Evolutionary conservation across 2,329 filamentous ascomycete species (phyloP).

Genomic region (Apiospora arundinis): DNA sequence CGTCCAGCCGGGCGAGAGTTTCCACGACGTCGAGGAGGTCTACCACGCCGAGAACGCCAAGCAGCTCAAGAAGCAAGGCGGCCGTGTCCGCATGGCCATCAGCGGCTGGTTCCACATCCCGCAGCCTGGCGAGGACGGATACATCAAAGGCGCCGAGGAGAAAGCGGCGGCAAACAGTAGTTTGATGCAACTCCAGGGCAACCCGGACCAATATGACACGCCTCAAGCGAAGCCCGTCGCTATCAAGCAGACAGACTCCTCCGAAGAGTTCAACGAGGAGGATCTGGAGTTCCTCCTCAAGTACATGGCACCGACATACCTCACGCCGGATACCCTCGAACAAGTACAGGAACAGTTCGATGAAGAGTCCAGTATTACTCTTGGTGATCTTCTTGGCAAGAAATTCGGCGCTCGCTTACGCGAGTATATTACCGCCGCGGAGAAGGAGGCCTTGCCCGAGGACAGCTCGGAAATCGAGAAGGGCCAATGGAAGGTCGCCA

Average conservation of each 20-base stretch:
- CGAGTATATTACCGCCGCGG: constrained; percentile 71
- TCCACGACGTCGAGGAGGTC: constrained; percentile 98
- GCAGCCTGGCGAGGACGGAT: constrained; percentile 91
- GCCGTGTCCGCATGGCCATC: constrained; percentile 92
- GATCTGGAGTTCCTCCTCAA: constrained; percentile 91
- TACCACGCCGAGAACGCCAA: constrained; percentile 71
- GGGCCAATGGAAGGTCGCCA: constrained; percentile 75
- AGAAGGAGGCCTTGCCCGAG: constrained; percentile 54
- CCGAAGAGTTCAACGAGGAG: constrained; percentile 69
- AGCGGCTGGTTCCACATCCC: constrained; percentile 99
- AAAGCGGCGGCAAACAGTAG: constrained; percentile 86
- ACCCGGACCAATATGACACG: constrained; percentile 86
- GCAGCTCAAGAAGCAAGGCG: constrained; percentile 71
- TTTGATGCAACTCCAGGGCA: constrained; percentile 89
- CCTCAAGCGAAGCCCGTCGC: constrained; percentile 68
- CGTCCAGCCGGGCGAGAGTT: constrained; percentile 97
- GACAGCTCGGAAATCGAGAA: constrained; percentile 63
- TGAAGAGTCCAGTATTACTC: constrained; percentile 82
- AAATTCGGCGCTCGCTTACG: constrained; percentile 79
- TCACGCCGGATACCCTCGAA: constrained; percentile 89
- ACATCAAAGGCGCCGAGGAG: constrained; percentile 85
- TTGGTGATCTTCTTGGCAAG: constrained; percentile 78
- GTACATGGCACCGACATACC: constrained; percentile 88
- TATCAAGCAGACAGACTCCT: constrained; percentile 47
- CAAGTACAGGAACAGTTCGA: constrained; percentile 81